phyloP scores from a whole-genome alignment of 2,329 filamentous ascomycete genomes.

The Penicillium sp. region DNA sequence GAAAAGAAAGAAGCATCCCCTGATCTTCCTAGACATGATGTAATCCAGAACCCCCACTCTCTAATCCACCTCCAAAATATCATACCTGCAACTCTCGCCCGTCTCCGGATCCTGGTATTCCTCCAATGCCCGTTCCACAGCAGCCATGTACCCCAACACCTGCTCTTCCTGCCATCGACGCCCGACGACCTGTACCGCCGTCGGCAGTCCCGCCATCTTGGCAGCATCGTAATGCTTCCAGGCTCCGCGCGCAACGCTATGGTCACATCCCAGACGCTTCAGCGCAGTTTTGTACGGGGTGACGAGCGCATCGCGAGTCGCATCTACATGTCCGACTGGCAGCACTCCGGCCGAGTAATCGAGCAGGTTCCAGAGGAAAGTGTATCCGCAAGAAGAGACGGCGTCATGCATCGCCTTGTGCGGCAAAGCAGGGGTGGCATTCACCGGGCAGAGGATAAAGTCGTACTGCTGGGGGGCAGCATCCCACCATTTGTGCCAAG shows the following conservation, averaged over 20 bases:
- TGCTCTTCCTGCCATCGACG: conserved; percentile 79
- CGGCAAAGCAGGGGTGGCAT: conserved; percentile 82
- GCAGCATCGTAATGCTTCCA: conserved; percentile 79
- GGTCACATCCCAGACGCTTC: conserved; percentile 48
- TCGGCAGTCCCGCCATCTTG: conserved; percentile 81
- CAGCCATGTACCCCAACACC: conserved; percentile 73
- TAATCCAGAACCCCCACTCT: too few species aligned
- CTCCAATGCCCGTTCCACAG: conserved; percentile 67
- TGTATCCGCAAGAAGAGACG: conserved; percentile 83
- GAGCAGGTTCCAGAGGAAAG: conserved; percentile 87
- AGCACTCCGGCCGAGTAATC: conserved; percentile 81
- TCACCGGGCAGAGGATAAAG: conserved; percentile 75
- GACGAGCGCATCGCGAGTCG: conserved; percentile 58
- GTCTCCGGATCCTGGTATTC: conserved; percentile 30
- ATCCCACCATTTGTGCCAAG: conserved; percentile 84
- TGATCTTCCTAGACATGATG: too few species aligned
- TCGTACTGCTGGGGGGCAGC: conserved; percentile 63
- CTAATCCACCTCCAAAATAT: conserved; percentile 34
- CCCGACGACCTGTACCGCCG: conserved; percentile 78
- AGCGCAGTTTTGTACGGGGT: conserved; percentile 42
- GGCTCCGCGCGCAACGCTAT: conserved; percentile 73
- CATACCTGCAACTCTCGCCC: conserved; percentile 31
- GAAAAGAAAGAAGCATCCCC: too few species aligned
- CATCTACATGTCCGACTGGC: conserved; percentile 78
- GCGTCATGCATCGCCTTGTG: conserved; percentile 82